Conservation (phyloP, 176 grass and related monocot species). For the Chrysopogon serrulatus region DNA sequence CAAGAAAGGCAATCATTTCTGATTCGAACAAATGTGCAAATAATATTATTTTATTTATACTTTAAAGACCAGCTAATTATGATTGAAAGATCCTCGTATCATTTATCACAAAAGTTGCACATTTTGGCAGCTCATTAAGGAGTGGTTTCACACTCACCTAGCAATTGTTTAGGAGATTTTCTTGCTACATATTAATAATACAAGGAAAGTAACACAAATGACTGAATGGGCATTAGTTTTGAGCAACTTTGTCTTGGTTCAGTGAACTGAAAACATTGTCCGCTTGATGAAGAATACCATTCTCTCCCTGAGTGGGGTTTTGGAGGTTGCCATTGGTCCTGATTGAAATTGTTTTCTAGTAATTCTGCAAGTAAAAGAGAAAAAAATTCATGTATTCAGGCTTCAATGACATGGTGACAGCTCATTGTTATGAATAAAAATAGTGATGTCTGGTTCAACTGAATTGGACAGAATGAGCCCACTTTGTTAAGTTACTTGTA, state of each 20-base stretch:
- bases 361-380: neutral
- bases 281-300: neutral
- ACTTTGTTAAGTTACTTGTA: neutral
- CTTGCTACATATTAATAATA: neutral
- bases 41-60: neutral
- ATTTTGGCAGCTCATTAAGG: neutral
- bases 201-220: neutral
- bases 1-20: neutral
- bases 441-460: constrained; percentile 4
- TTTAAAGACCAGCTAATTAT: constrained; percentile 5
- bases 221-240: constrained; percentile 2
- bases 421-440: constrained; percentile 5
- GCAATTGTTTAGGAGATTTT: constrained; percentile 10
- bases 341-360: neutral
- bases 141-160: neutral
- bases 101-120: neutral
- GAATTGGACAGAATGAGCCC: neutral
- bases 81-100: neutral
- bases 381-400: neutral
- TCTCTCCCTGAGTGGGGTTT: neutral
- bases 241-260: constrained; percentile 13
- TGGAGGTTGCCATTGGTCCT: neutral
- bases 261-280: constrained; percentile 13
- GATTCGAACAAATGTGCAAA: neutral
- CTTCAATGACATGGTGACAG: neutral